Evolutionary conservation across 352 stramenopile species (phyloP).

Genomic region (Globisporangium yorkense): DNA sequence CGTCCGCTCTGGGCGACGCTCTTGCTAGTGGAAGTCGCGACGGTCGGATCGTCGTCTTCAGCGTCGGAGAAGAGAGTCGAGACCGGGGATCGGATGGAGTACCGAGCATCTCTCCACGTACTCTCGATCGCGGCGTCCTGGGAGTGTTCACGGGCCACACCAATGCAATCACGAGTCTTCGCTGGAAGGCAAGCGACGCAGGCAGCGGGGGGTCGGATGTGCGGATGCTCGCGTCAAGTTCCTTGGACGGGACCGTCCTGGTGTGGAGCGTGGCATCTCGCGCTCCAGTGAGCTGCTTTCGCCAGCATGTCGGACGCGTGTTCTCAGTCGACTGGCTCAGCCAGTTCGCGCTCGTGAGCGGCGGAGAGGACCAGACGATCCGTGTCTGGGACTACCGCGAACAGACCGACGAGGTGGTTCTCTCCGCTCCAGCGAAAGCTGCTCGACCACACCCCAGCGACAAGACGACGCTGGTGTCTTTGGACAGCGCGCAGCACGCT

Average conservation of each 20-base stretch:
- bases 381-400: slow-evolving; percentile 51
- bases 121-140: slow-evolving; percentile 14
- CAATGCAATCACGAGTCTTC: slow-evolving; percentile 37
- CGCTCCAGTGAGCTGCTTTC: slow-evolving; percentile 27
- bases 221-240: slow-evolving; percentile 40
- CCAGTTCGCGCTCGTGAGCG: slow-evolving; percentile 35
- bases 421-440: neutral
- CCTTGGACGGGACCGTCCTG: slow-evolving; percentile 40
- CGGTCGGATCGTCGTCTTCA: slow-evolving; percentile 55
- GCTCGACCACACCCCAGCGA: neutral
- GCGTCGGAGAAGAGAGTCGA: slow-evolving; percentile 1
- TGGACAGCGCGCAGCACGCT: neutral
- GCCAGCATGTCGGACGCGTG: slow-evolving; percentile 42
- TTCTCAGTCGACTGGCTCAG: slow-evolving; percentile 53
- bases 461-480: neutral
- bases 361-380: slow-evolving; percentile 64
- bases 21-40: slow-evolving; percentile 42
- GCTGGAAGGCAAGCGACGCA: slow-evolving; percentile 21
- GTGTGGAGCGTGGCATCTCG: slow-evolving; percentile 40
- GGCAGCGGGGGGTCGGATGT: neutral
- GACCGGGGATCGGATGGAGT: neutral
- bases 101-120: neutral
- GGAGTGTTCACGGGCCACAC: slow-evolving; percentile 27
- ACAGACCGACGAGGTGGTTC: slow-evolving; percentile 9
- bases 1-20: slow-evolving; percentile 8